phyloP scores from a whole-genome alignment of 352 stramenopile species.

The Globisporangium heterothallicum region DNA sequence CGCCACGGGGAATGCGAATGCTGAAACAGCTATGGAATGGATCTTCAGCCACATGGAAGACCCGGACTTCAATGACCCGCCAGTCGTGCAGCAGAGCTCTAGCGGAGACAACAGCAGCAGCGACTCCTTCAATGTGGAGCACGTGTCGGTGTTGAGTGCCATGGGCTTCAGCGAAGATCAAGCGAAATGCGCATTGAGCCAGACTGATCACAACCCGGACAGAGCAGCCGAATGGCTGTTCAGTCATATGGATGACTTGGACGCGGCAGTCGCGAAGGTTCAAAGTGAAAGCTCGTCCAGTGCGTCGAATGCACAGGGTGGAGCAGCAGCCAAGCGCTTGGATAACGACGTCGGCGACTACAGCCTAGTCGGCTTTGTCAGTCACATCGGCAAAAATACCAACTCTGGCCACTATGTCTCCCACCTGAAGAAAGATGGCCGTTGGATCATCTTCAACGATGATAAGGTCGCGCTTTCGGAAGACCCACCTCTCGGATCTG shows the following conservation, averaged over 20 bases:
- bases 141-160: constrained; percentile 54
- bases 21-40: constrained; percentile 96
- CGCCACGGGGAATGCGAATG: constrained; percentile 85
- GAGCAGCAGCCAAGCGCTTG: constrained; percentile 31
- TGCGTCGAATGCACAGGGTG: constrained; percentile 8
- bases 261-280: constrained; percentile 80
- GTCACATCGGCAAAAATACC: constrained; percentile 98
- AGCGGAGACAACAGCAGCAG: constrained; percentile 6
- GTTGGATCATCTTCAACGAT: constrained; percentile 99
- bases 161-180: constrained; percentile 91
- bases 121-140: constrained; percentile 77
- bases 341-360: constrained; percentile 82
- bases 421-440: constrained; percentile 95
- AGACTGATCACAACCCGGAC: constrained; percentile 90
- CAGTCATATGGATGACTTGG: constrained; percentile 95
- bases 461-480: constrained; percentile 96
- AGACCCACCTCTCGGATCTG: constrained; percentile 90
- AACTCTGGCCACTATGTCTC: constrained; percentile 98
- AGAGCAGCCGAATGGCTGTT: constrained; percentile 98
- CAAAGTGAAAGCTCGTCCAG: constrained; percentile 16
- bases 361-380: constrained; percentile 96
- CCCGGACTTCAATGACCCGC: constrained; percentile 95
- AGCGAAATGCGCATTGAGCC: constrained; percentile 89
- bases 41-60: constrained; percentile 98
- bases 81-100: constrained; percentile 21